phyloP scores from a whole-genome alignment of 768 basidiomycete species.

The Pulveroboletus frians region DNA sequence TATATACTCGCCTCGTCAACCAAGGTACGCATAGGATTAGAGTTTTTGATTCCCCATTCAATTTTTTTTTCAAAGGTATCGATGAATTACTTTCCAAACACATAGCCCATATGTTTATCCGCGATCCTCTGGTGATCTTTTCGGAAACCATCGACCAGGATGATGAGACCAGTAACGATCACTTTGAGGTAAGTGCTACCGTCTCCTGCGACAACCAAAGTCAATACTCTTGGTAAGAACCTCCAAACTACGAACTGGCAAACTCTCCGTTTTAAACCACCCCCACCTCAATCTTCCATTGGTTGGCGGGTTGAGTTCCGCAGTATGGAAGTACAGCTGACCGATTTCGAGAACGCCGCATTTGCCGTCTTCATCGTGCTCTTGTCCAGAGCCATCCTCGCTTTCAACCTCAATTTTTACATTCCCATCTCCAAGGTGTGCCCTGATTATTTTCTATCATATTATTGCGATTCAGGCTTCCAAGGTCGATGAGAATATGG shows the following conservation, averaged over 20 bases:
- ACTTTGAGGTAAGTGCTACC: slow-evolving; percentile 73
- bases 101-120: slow-evolving; percentile 92
- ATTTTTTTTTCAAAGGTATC: slow-evolving; percentile 49
- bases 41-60: background rate
- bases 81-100: slow-evolving; percentile 87
- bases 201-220: background rate
- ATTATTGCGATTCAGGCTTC: background rate
- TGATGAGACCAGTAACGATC: slow-evolving; percentile 81
- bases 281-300: slow-evolving; percentile 85
- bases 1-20: slow-evolving; percentile 65
- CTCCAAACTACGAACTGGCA: slow-evolving; percentile 99
- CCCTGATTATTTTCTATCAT: background rate
- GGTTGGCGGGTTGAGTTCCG: slow-evolving; percentile 99
- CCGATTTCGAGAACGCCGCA: slow-evolving; percentile 98
- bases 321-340: slow-evolving; percentile 98
- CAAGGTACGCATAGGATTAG: slow-evolving; percentile 49
- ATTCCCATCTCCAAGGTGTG: slow-evolving; percentile 91
- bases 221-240: slow-evolving; percentile 48
- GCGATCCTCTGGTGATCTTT: slow-evolving; percentile 94
- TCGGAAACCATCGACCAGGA: slow-evolving; percentile 92
- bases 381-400: slow-evolving; percentile 88
- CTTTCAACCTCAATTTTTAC: slow-evolving; percentile 90
- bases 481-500: slow-evolving; percentile 98
- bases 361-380: slow-evolving; percentile 94
- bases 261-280: slow-evolving; percentile 96